A percentile compares a stretch with the other conserved stretches of the same genome.
phyloP scores from a whole-genome alignment of 116 monocot genomes.

The Phalaenopsis hybrid region DNA sequence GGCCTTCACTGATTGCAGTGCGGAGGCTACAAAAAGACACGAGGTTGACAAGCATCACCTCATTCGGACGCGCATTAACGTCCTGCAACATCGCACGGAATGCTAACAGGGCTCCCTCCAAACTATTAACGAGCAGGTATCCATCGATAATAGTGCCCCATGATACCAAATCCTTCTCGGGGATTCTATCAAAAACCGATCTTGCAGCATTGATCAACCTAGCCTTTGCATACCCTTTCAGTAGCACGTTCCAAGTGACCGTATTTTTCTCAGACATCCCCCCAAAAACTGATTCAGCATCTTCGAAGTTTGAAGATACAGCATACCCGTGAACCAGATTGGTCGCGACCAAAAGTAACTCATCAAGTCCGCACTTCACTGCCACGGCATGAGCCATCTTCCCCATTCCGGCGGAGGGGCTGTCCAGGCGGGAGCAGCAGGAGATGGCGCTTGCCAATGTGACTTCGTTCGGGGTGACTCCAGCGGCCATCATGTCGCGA shows the following conservation, averaged over 20 bases:
- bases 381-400: slow-evolving; percentile 28
- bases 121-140: slow-evolving; percentile 20
- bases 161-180: slow-evolving; percentile 46
- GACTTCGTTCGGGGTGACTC: slow-evolving; percentile 43
- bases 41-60: slow-evolving; percentile 50
- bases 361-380: slow-evolving; percentile 21
- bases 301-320: slow-evolving; percentile 10
- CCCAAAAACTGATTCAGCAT: slow-evolving; percentile 27
- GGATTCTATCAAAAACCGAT: slow-evolving; percentile 44
- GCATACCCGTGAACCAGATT: slow-evolving; percentile 54
- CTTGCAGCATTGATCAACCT: slow-evolving; percentile 25
- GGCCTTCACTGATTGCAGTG: slow-evolving; percentile 31
- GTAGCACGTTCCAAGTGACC: slow-evolving; percentile 69
- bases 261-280: slow-evolving; percentile 38
- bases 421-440: slow-evolving; percentile 17
- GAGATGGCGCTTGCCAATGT: slow-evolving; percentile 43
- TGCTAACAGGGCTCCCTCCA: slow-evolving; percentile 30
- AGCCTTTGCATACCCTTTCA: slow-evolving; percentile 54
- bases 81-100: slow-evolving; percentile 33
- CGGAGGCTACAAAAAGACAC: slow-evolving; percentile 30
- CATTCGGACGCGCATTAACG: slow-evolving; percentile 28
- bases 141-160: slow-evolving; percentile 57
- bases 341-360: slow-evolving; percentile 40
- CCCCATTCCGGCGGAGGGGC: slow-evolving; percentile 4
- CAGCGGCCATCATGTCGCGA: slow-evolving; percentile 30